Percentiles rank a stretch among this genome's conserved stretches.
These are phyloP conservation scores for Trametes sp. DNA, from an alignment of 1,284 basidiomycete species.

Conservation along the genomic window DNA sequence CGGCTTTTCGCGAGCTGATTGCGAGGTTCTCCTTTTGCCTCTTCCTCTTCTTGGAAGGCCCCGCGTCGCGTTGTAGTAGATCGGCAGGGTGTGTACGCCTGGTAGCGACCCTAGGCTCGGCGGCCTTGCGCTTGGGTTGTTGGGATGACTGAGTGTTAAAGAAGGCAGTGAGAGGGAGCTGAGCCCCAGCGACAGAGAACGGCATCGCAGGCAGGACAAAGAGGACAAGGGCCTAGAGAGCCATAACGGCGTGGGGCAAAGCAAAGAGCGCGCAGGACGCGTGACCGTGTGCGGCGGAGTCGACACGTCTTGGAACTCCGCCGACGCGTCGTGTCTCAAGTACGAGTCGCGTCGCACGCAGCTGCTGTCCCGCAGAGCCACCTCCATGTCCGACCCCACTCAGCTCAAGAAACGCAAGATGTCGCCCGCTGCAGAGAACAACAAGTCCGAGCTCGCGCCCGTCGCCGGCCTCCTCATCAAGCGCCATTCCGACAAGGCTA, in stretches of 20 bases:
- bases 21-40: constrained; percentile 26
- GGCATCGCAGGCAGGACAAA: constrained; percentile 13
- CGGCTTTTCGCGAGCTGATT: background rate
- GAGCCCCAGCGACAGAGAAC: constrained; percentile 26
- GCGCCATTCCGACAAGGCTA: constrained; percentile 83
- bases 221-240: background rate
- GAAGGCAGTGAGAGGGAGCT: constrained; percentile 35
- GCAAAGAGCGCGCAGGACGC: constrained; percentile 3
- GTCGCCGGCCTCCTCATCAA: constrained; percentile 80
- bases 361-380: constrained; percentile 8
- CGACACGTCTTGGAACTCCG: constrained; percentile 38
- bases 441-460: constrained; percentile 44
- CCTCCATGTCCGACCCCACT: constrained; percentile 44
- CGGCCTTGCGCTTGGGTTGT: constrained; percentile 8
- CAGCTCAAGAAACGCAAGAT: constrained; percentile 68
- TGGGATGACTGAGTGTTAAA: constrained; percentile 19
- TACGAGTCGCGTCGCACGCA: background rate
- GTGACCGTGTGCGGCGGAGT: constrained; percentile 33
- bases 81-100: constrained; percentile 21
- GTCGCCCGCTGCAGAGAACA: constrained; percentile 46
- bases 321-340: constrained; percentile 31
- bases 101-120: background rate
- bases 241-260: constrained; percentile 9
- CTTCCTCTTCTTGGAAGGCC: constrained; percentile 19
- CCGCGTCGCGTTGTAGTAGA: background rate